These are phyloP conservation scores for Pseudonitzschia multiseries DNA, from an alignment of 108 stramenopile species.

Conservation along the genomic window DNA sequence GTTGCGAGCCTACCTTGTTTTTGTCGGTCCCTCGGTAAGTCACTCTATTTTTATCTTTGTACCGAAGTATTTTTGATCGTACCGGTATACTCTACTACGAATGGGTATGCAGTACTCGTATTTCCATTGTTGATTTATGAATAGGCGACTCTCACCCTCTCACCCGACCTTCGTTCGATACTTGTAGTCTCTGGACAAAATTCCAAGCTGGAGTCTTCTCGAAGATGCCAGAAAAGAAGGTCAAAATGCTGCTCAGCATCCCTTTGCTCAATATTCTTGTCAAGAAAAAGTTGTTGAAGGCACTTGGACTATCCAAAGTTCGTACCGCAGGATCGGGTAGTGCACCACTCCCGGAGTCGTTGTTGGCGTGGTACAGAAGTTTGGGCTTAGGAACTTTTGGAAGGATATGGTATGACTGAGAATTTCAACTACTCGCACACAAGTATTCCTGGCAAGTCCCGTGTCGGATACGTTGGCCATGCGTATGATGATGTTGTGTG, in stretches of 20 bases:
- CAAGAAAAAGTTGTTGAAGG: constrained; percentile 62
- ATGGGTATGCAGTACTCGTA: background rate
- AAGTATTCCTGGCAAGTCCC: constrained; percentile 43
- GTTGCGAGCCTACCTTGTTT: constrained; percentile 69
- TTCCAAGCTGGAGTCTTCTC: constrained; percentile 75
- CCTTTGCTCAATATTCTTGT: constrained; percentile 60
- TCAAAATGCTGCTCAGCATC: constrained; percentile 58
- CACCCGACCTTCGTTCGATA: no score
- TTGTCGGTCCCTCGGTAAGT: constrained; percentile 59
- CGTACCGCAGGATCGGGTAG: constrained; percentile 72
- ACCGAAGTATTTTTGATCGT: background rate
- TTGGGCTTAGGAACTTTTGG: constrained; percentile 72
- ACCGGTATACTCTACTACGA: no score
- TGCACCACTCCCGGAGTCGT: constrained; percentile 64
- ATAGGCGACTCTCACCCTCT: no score
- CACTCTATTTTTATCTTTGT: background rate
- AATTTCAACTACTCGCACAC: constrained; percentile 83
- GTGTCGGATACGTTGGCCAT: constrained; percentile 72
- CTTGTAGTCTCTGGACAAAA: constrained; percentile 73
- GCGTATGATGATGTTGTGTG: constrained; percentile 64
- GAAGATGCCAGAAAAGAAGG: constrained; percentile 64
- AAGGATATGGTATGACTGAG: constrained; percentile 86
- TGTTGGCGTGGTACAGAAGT: constrained; percentile 63
- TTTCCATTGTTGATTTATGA: background rate
- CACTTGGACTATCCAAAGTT: constrained; percentile 62